phyloP scores from a whole-genome alignment of 352 stramenopile species.

The Elongisporangium prolatum region DNA sequence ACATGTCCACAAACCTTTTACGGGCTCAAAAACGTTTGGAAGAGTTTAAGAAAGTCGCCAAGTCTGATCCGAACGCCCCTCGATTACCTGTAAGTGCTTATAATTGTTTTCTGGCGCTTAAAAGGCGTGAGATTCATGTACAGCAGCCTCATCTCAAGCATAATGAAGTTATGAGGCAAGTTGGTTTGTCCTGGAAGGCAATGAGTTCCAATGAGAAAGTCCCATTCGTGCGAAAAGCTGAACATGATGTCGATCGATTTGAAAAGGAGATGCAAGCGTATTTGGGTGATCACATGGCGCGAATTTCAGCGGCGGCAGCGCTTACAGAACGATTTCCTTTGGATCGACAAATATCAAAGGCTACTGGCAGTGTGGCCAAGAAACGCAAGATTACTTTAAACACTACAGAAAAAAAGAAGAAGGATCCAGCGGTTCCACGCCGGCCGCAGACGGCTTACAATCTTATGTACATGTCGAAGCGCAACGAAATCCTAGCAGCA shows the following conservation, averaged over 20 bases:
- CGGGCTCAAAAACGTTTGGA: constrained; percentile 23
- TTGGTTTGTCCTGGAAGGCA: constrained; percentile 37
- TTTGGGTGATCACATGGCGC: constrained; percentile 2
- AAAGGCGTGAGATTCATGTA: constrained; percentile 26
- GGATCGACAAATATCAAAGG: constrained; percentile 3
- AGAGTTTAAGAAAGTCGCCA: constrained; percentile 27
- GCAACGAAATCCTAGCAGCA: constrained; percentile 35
- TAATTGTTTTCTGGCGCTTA: constrained; percentile 31
- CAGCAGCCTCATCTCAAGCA: constrained; percentile 24
- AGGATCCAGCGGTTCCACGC: constrained; percentile 20
- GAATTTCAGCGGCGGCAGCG: constrained; percentile 1
- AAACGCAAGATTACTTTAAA: constrained; percentile 7
- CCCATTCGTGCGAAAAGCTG: constrained; percentile 29
- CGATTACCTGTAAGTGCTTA: constrained; percentile 36
- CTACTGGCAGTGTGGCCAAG: constrained; percentile 1
- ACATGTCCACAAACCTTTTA: constrained; percentile 18
- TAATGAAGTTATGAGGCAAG: constrained; percentile 42
- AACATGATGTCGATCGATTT: constrained; percentile 43
- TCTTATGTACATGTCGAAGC: constrained; percentile 60
- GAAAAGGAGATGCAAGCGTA: constrained; percentile 43
- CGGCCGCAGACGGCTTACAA: constrained; percentile 52
- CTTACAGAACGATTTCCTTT: constrained; percentile 2
- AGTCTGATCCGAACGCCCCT: constrained; percentile 26
- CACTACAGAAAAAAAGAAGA: constrained; percentile 6
- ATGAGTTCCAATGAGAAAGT: constrained; percentile 24